Percentiles rank a stretch among this genome's conserved stretches.
phyloP scores from a whole-genome alignment of 1,284 basidiomycete genomes.

The Trichosporon inkin region DNA sequence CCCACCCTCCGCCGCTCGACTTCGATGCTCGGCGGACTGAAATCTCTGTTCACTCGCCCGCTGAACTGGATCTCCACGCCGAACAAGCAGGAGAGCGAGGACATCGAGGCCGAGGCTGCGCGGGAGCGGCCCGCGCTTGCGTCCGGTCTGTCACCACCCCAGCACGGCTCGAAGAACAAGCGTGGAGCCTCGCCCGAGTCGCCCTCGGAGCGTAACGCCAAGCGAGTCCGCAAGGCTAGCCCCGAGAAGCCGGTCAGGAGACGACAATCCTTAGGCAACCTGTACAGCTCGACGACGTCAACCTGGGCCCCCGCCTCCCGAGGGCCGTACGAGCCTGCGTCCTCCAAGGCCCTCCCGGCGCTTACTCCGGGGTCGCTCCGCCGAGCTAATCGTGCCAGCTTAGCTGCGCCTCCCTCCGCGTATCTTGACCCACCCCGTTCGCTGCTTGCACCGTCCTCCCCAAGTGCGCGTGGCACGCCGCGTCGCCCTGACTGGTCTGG shows the following conservation, averaged over 20 bases:
- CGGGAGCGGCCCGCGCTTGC: slow-evolving; percentile 1
- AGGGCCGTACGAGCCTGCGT: neutral
- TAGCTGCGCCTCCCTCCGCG: slow-evolving; percentile 16
- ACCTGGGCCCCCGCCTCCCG: neutral
- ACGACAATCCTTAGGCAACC: slow-evolving; percentile 4
- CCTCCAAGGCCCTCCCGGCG: neutral
- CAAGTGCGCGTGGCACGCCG: slow-evolving; percentile 9
- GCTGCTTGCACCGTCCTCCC: slow-evolving; percentile 26
- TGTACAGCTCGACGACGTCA: slow-evolving; percentile 1
- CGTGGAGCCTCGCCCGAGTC: slow-evolving; percentile 30
- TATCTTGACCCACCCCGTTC: slow-evolving; percentile 41
- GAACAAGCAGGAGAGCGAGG: neutral
- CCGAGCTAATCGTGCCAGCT: neutral
- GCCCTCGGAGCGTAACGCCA: slow-evolving; percentile 29
- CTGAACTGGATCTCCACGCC: slow-evolving; percentile 39
- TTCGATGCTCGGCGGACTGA: slow-evolving; percentile 30
- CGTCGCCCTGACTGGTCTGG: neutral
- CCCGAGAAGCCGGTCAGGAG: slow-evolving; percentile 13
- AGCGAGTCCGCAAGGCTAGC: slow-evolving; percentile 26
- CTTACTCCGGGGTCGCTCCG: slow-evolving; percentile 8
- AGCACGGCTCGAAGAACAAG: slow-evolving; percentile 14
- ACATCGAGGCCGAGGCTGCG: neutral
- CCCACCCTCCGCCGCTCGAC: slow-evolving; percentile 5
- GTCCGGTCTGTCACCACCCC: neutral
- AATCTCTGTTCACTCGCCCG: slow-evolving; percentile 36